phyloP scores from a whole-genome alignment of 768 basidiomycete species.

The Hypholoma sublateritium region DNA sequence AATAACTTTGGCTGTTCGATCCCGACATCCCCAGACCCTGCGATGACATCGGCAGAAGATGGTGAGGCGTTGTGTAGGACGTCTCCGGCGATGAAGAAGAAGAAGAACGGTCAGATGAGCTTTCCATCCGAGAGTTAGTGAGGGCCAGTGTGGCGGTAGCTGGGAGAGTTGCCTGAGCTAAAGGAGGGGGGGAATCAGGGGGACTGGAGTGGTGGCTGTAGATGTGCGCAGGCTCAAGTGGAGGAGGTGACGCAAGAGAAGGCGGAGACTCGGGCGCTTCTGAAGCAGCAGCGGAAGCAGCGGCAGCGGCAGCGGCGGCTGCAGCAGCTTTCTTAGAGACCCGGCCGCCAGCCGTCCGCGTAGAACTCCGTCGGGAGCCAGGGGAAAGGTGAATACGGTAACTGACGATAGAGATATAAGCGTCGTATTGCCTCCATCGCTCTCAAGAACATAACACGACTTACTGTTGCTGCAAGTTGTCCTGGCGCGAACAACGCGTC shows the following conservation, averaged over 20 bases:
- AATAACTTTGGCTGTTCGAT: conserved; percentile 21
- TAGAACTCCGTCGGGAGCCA: conserved; percentile 69
- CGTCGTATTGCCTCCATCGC: not conserved
- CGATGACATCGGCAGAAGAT: conserved; percentile 23
- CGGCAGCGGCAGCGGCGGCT: conserved; percentile 6
- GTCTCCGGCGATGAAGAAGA: conserved; percentile 47
- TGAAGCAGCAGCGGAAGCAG: conserved; percentile 13
- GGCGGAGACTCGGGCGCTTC: conserved; percentile 23
- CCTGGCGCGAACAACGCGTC: conserved; percentile 86
- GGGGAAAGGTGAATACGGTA: conserved; percentile 84
- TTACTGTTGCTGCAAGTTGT: conserved; percentile 74
- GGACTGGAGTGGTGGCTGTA: conserved; percentile 40
- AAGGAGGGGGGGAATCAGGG: conserved; percentile 55
- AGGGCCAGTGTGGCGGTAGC: conserved; percentile 31
- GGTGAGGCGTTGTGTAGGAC: conserved; percentile 36
- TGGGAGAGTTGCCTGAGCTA: conserved; percentile 51
- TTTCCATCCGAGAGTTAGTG: conserved; percentile 3
- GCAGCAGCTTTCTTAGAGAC: conserved; percentile 29
- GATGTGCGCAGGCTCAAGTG: conserved; percentile 43
- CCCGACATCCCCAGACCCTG: conserved; percentile 11
- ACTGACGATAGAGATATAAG: conserved; percentile 30
- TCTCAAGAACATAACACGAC: conserved; percentile 19
- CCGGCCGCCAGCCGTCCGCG: conserved; percentile 50
- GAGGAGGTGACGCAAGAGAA: conserved; percentile 39
- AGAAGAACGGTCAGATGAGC: conserved; percentile 13